Conservation (phyloP, 768 basidiomycete genomes). For the Rhodocollybia butyracea region DNA sequence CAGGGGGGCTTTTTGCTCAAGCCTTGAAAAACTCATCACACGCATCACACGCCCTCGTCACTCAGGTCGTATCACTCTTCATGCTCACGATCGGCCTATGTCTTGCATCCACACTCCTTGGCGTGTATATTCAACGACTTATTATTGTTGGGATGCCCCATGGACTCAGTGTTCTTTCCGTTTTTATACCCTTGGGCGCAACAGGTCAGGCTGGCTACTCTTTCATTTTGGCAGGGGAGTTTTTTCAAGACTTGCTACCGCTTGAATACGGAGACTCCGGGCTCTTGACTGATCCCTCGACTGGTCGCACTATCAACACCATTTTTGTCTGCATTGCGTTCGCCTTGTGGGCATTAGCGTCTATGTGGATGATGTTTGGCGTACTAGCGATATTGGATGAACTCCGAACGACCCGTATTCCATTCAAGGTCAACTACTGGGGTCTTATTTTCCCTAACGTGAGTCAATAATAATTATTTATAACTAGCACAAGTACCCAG, state of each 20-base stretch:
- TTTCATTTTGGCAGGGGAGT: constrained; percentile 52
- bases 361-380: constrained; percentile 61
- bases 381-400: constrained; percentile 45
- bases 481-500: not conserved
- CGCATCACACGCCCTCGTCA: constrained; percentile 47
- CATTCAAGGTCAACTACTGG: constrained; percentile 63
- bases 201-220: constrained; percentile 65
- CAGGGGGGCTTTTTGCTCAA: constrained; percentile 56
- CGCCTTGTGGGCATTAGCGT: constrained; percentile 58
- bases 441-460: constrained; percentile 72
- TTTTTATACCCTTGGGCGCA: constrained; percentile 75
- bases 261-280: constrained; percentile 24
- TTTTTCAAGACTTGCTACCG: constrained; percentile 36
- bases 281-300: constrained; percentile 30
- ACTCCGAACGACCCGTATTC: constrained; percentile 35
- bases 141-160: constrained; percentile 53
- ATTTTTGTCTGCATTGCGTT: constrained; percentile 48
- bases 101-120: constrained; percentile 64
- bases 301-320: constrained; percentile 40
- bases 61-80: constrained; percentile 50
- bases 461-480: constrained; percentile 15
- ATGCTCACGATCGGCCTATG: constrained; percentile 54
- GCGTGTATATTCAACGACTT: constrained; percentile 59
- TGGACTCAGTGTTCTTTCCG: constrained; percentile 46
- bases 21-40: constrained; percentile 47